Evolutionary conservation across 1,284 basidiomycete genomes (phyloP).

Genomic region (Trichosporon sp.): DNA sequence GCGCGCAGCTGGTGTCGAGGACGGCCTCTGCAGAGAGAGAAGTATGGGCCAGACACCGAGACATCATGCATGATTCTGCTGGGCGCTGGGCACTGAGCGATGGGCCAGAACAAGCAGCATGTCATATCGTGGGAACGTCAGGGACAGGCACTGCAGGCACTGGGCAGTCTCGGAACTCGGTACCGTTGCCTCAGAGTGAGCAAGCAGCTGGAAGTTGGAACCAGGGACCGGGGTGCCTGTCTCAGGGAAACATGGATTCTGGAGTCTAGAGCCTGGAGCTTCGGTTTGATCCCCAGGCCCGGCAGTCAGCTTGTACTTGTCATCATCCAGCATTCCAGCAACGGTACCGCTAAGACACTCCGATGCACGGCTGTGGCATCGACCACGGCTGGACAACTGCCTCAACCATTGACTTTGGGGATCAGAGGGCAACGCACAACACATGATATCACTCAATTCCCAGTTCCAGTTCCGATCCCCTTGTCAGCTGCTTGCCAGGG

Average conservation of each 20-base stretch:
- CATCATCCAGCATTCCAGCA: background rate
- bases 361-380: too few species aligned
- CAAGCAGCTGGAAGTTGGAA: background rate
- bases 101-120: background rate
- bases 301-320: background rate
- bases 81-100: too few species aligned
- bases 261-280: background rate
- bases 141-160: background rate
- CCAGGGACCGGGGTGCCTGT: background rate
- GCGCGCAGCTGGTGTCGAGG: background rate
- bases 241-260: background rate
- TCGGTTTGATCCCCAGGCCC: background rate
- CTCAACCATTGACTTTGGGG: too few species aligned
- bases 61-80: background rate
- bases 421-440: too few species aligned
- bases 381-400: too few species aligned
- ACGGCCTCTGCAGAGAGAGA: background rate
- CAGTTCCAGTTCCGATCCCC: too few species aligned
- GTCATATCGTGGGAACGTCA: background rate
- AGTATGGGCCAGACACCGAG: background rate
- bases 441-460: too few species aligned
- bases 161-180: background rate
- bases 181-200: background rate
- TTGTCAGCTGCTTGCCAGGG: too few species aligned
- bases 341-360: too few species aligned